Evolutionary conservation across 1,139 yeast species (phyloP).

Genomic region (Hyphopichia buzzinii): DNA sequence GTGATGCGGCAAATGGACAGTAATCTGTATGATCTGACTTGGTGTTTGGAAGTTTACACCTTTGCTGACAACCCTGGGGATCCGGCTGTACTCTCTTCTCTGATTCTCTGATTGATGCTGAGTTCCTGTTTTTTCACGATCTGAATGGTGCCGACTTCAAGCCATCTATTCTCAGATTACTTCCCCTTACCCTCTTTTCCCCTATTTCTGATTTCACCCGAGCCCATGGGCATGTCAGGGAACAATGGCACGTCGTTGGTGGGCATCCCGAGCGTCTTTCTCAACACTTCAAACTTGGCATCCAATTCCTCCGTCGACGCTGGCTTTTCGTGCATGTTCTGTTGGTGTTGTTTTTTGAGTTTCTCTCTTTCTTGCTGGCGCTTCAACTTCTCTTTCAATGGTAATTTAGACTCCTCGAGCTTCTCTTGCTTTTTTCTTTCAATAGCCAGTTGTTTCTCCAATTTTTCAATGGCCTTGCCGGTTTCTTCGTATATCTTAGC

Average conservation of each 20-base stretch:
- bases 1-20: too few relatives aligned
- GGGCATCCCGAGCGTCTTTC: conserved; percentile 22
- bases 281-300: conserved; percentile 28
- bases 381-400: conserved; percentile 8
- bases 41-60: too few relatives aligned
- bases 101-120: too few relatives aligned
- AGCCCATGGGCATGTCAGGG: conserved; percentile 14
- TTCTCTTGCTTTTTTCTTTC: conserved; percentile 47
- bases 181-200: conserved; percentile 4
- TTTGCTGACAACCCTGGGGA: too few relatives aligned
- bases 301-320: conserved; percentile 34
- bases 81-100: too few relatives aligned
- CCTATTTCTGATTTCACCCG: conserved; percentile 7
- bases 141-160: too few relatives aligned
- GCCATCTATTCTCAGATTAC: too few relatives aligned
- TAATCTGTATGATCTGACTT: too few relatives aligned
- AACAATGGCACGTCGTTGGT: conserved; percentile 25
- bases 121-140: too few relatives aligned
- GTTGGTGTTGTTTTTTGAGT: conserved; percentile 16
- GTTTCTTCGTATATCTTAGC: conserved; percentile 62
- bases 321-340: conserved; percentile 33
- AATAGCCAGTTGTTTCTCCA: conserved; percentile 72
- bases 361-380: conserved; percentile 14
- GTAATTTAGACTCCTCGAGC: conserved; percentile 11
- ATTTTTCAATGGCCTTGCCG: conserved; percentile 47